phyloP scores from a whole-genome alignment of 2,329 filamentous ascomycete genomes.

The Pseudogymnoascus sp. region DNA sequence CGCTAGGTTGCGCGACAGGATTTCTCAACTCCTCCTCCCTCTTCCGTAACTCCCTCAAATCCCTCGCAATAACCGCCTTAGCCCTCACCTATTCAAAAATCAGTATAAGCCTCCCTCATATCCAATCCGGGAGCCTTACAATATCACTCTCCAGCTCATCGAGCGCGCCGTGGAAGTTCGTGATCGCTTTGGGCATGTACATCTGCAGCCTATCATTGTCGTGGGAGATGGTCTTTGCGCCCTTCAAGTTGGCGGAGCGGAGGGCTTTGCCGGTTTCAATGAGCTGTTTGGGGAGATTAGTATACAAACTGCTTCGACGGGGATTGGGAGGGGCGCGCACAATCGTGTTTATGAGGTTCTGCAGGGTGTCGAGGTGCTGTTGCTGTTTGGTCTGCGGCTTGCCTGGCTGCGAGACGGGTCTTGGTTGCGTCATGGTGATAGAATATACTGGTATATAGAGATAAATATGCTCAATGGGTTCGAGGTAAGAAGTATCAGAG shows the following conservation, averaged over 20 bases:
- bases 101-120: constrained; percentile 9
- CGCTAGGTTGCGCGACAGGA: constrained; percentile 13
- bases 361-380: constrained; percentile 33
- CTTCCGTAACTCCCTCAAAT: constrained; percentile 35
- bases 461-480: background rate
- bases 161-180: constrained; percentile 39
- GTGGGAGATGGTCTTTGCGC: constrained; percentile 31
- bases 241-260: constrained; percentile 40
- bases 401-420: background rate
- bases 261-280: constrained; percentile 52
- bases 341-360: constrained; percentile 46
- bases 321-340: constrained; percentile 27
- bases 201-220: constrained; percentile 18
- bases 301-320: background rate
- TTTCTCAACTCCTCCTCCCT: constrained; percentile 24
- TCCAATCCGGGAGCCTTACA: constrained; percentile 31
- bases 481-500: background rate
- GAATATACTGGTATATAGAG: background rate
- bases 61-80: constrained; percentile 48
- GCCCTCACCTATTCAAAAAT: constrained; percentile 34
- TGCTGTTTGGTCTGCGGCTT: constrained; percentile 10
- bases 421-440: background rate
- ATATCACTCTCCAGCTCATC: constrained; percentile 51
- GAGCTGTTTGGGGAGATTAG: constrained; percentile 34
- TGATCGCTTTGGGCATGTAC: constrained; percentile 23